These are phyloP conservation scores for Paratinospora sagittata DNA, from an alignment of 164 flowering plant genomes.

Conservation along the genomic window DNA sequence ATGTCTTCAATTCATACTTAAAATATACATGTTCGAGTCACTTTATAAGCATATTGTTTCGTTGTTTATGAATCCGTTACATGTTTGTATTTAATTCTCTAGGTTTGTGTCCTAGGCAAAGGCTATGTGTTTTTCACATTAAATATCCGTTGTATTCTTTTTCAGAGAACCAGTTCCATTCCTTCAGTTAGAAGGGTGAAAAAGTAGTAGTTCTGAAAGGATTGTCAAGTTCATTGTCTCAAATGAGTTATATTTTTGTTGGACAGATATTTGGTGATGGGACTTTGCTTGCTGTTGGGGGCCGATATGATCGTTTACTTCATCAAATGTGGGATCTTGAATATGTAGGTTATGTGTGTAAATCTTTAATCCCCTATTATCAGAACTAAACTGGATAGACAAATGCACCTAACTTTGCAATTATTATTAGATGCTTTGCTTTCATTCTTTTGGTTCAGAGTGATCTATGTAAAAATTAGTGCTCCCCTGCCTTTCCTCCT, in stretches of 20 bases:
- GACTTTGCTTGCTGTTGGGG: conserved; percentile 78
- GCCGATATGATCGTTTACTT: conserved; percentile 83
- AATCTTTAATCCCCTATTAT: not conserved
- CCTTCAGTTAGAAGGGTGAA: not conserved
- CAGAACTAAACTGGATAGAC: not conserved
- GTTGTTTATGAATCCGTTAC: no score
- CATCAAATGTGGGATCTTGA: conserved; percentile 57
- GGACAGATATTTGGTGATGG: conserved; percentile 58
- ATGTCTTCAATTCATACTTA: no score
- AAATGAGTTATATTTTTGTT: conserved; percentile 7
- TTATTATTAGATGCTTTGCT: not conserved
- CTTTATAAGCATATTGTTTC: no score
- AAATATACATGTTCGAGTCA: no score
- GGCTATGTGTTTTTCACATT: not conserved
- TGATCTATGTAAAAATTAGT: not conserved
- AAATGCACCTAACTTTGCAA: no score
- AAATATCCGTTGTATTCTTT: not conserved
- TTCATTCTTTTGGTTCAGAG: not conserved
- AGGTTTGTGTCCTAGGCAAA: not conserved
- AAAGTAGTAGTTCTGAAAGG: not conserved
- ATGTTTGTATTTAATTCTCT: not conserved
- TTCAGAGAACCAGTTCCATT: not conserved
- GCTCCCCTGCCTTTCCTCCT: not conserved
- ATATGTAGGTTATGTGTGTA: conserved; percentile 39
- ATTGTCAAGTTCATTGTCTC: not conserved